Percentiles rank a stretch among this genome's conserved stretches.
Evolutionary conservation across 345 rosid genomes (phyloP).

Genomic region (Eucalyptus pauciflora): DNA sequence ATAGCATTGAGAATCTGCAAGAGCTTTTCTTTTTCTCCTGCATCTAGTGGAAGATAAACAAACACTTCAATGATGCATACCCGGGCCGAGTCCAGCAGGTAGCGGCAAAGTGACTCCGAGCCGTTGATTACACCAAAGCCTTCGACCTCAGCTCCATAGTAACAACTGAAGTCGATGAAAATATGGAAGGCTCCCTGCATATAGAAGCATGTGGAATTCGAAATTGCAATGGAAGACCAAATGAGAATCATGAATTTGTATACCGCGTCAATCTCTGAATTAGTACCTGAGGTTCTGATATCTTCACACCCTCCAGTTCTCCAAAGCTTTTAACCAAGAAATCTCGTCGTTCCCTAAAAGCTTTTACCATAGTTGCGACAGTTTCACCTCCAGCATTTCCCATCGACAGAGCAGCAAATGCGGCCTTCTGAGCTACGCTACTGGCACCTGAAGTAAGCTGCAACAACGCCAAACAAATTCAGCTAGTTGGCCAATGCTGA

Average conservation of each 20-base stretch:
- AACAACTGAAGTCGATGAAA: slow-evolving; percentile 72
- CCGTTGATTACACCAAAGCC: slow-evolving; percentile 66
- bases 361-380: slow-evolving; percentile 75
- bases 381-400: slow-evolving; percentile 94
- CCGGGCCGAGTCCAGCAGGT: slow-evolving; percentile 55
- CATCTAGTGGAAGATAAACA: not conserved
- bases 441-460: slow-evolving; percentile 91
- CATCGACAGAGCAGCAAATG: slow-evolving; percentile 72
- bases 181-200: slow-evolving; percentile 95
- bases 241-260: not conserved
- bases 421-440: slow-evolving; percentile 86
- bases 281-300: slow-evolving; percentile 82
- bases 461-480: not conserved
- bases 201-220: not conserved
- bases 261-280: not conserved
- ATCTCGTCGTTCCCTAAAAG: slow-evolving; percentile 87
- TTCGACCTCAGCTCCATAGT: slow-evolving; percentile 69
- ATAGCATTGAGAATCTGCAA: not conserved
- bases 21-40: not conserved
- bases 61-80: slow-evolving; percentile 3
- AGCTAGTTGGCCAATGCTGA: not conserved
- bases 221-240: not conserved
- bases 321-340: slow-evolving; percentile 72
- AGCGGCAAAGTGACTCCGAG: slow-evolving; percentile 53
- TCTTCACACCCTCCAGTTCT: slow-evolving; percentile 66